A percentile compares a stretch with the other conserved stretches of the same genome.
Conservation (phyloP, 345 rosid species). For the Euphorbia lathyris region DNA sequence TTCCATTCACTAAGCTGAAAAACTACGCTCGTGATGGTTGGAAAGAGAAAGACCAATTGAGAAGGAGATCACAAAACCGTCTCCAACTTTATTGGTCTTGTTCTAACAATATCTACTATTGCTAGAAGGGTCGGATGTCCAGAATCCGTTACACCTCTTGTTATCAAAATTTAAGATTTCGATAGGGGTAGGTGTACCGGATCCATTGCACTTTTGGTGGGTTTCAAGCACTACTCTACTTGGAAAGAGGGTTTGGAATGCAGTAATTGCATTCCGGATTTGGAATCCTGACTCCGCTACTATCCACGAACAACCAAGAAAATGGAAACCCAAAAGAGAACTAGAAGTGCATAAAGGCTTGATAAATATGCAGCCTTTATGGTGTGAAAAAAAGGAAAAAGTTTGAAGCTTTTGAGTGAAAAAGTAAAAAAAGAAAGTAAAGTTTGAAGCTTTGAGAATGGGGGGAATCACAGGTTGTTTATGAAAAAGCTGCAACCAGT, state of each 20-base stretch:
- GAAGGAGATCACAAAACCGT: constrained; percentile 70
- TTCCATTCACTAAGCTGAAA: constrained; percentile 42
- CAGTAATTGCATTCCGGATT: too few relatives aligned
- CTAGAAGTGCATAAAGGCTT: constrained; percentile 30
- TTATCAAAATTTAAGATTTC: too few relatives aligned
- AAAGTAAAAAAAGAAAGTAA: constrained; percentile 3
- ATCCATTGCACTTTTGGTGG: too few relatives aligned
- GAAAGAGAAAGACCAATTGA: constrained; percentile 19
- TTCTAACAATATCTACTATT: too few relatives aligned
- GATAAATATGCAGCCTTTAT: constrained; percentile 46
- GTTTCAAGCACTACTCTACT: too few relatives aligned
- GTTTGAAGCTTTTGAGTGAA: constrained; percentile 1
- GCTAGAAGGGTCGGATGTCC: too few relatives aligned
- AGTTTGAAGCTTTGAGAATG: neutral
- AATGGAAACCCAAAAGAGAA: neutral
- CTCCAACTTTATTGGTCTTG: constrained; percentile 39
- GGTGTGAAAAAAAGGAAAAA: neutral
- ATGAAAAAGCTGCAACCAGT: constrained; percentile 43
- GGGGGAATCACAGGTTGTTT: constrained; percentile 33
- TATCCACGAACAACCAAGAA: constrained; percentile 15
- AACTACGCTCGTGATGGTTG: constrained; percentile 39
- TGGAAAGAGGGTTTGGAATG: too few relatives aligned
- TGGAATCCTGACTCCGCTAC: neutral
- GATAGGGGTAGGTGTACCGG: too few relatives aligned
- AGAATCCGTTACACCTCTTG: too few relatives aligned